These are phyloP conservation scores for Globisporangium megalacanthum DNA, from an alignment of 352 stramenopile genomes.

Conservation along the genomic window DNA sequence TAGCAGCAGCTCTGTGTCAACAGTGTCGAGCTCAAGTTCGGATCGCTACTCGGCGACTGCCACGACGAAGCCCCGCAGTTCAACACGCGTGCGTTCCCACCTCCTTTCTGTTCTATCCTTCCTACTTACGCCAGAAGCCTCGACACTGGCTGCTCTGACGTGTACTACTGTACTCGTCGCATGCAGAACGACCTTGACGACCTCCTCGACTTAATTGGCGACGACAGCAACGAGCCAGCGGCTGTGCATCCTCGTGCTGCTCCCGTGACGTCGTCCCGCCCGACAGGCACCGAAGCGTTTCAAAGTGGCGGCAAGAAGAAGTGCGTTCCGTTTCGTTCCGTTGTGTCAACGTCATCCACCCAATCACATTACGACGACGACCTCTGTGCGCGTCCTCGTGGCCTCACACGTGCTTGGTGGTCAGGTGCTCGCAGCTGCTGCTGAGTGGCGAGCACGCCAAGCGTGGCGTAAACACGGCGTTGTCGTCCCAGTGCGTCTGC, in stretches of 20 bases:
- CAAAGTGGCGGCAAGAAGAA: conserved; percentile 53
- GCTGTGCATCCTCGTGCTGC: conserved; percentile 23
- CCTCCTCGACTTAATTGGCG: conserved; percentile 57
- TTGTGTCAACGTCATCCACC: not conserved
- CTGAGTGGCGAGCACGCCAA: conserved; percentile 50
- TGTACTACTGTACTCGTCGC: not conserved
- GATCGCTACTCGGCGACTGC: not conserved
- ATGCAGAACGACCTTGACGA: conserved; percentile 65
- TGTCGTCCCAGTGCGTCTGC: conserved; percentile 48
- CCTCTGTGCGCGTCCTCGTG: no score
- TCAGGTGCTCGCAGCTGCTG: conserved; percentile 49
- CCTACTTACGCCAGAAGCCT: not conserved
- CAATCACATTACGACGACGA: no score
- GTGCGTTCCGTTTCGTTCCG: conserved; percentile 18
- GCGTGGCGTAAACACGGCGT: conserved; percentile 51
- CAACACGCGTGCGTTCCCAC: conserved; percentile 2
- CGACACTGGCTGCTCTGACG: not conserved
- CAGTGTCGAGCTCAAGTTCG: not conserved
- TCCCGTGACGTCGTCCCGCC: conserved; percentile 2
- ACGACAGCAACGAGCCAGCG: conserved; percentile 32
- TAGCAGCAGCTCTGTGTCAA: conserved; percentile 6
- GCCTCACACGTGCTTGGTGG: not conserved
- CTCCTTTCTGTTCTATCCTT: no score
- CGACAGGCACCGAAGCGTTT: conserved; percentile 23
- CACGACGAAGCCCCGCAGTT: not conserved